Evolutionary conservation across 345 rosid species (phyloP), one percentile per base, ranked within the genome.

Genomic region (sweet orange (Citrus sinensis)): DNA sequence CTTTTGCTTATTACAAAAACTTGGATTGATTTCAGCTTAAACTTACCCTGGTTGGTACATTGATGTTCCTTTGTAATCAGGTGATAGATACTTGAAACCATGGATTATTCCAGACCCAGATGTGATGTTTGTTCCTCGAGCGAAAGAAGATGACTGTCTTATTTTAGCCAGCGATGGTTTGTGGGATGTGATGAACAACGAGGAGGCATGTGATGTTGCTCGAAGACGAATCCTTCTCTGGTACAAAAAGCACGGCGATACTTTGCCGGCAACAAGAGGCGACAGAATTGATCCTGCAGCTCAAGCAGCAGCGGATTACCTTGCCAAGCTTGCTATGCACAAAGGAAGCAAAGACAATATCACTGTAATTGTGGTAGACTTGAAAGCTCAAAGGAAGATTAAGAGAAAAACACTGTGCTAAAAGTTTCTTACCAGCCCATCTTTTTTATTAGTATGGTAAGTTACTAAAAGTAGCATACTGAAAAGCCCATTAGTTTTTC

Each of bases 311-410:
- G 93, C 95, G 0, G 92, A 92, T 74, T 86, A 80, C 82, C 86
- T 95, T 54, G 81, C 92, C 0, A 86, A 78, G 83, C 85, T 91
- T 78, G 98, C 97, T 62, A 86, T 91, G 51, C 89, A 87, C 2
- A 89, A 74, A 76, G 98, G 98, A 81, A 91, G 98, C 90, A 86
- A 90, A 82, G 98, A 90, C 86, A 92, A 94, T 56, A 90, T 91
- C 55, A 90, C 88, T 62, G 96, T 92, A 20, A 83, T 89, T 51
- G 93, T 89, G 17, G 88, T 92, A 42, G 96, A 92, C 83, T 77
- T 92, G 54, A 94, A 91, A 87, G 86, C 91, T 72, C 90, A 80
- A 40, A 85, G 98, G 68, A 90, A 89, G 71, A 87, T 85, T 49
- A 89, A 85, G 88, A 86, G 81, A 80, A 88, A 83, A 76, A 17